Evolutionary conservation across 495 filamentous ascomycete species (phyloP).

Genomic region (Penicillium simplicissimum): DNA sequence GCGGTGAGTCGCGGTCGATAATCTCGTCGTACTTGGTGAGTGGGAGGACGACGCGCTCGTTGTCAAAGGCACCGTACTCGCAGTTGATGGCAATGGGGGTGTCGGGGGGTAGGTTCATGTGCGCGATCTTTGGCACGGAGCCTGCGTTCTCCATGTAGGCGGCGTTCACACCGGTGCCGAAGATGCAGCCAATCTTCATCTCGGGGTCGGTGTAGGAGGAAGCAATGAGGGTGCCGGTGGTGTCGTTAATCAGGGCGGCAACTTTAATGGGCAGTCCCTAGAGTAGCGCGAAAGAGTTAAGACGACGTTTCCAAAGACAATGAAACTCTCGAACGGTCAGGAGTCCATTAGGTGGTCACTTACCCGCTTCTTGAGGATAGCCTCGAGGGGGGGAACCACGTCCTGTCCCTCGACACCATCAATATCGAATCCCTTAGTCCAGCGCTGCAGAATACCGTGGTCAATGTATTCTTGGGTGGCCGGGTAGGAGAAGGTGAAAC

Average conservation of each 20-base stretch:
- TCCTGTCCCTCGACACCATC: constrained; percentile 92
- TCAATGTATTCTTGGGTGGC: constrained; percentile 96
- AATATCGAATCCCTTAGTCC: constrained; percentile 99
- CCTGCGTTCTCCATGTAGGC: constrained; percentile 96
- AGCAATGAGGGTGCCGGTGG: constrained; percentile 97
- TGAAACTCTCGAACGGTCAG: background rate
- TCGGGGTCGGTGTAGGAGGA: constrained; percentile 89
- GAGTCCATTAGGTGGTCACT: constrained; percentile 17
- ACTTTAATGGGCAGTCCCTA: constrained; percentile 91
- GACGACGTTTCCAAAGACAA: background rate
- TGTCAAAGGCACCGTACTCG: constrained; percentile 98
- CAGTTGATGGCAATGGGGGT: constrained; percentile 98
- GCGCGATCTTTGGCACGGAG: constrained; percentile 88
- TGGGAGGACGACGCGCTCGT: constrained; percentile 90
- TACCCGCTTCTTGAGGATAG: constrained; percentile 75
- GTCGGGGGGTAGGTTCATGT: constrained; percentile 87
- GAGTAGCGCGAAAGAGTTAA: background rate
- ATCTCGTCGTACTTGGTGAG: constrained; percentile 80
- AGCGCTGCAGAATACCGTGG: constrained; percentile 91
- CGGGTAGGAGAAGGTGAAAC: constrained; percentile 98
- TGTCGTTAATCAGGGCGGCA: constrained; percentile 94
- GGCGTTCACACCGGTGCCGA: constrained; percentile 97
- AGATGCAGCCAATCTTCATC: constrained; percentile 96
- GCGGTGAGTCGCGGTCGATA: constrained; percentile 90
- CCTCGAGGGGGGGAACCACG: constrained; percentile 91